A percentile compares a stretch with the other conserved stretches of the same genome.
phyloP scores from a whole-genome alignment of 352 stramenopile genomes.

The Globisporangium heterothallicum region DNA sequence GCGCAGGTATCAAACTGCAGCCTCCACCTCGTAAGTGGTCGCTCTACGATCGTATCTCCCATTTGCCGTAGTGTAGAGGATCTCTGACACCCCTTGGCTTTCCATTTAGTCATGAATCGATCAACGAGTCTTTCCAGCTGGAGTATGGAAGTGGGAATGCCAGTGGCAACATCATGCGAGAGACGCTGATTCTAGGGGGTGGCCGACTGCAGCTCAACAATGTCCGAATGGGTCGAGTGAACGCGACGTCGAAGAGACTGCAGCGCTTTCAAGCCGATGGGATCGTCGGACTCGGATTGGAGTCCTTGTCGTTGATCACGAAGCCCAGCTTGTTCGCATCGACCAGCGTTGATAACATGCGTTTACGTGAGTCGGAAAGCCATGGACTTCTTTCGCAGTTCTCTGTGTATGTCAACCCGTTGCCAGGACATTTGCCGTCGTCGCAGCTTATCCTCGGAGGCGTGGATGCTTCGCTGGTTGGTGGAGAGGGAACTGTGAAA shows the following conservation, averaged over 20 bases:
- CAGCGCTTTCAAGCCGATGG: conserved; percentile 55
- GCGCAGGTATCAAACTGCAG: conserved; percentile 28
- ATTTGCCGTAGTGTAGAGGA: not conserved
- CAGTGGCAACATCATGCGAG: conserved; percentile 34
- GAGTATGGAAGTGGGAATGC: conserved; percentile 67
- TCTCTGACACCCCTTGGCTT: not conserved
- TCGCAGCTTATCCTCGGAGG: conserved; percentile 61
- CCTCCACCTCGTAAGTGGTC: conserved; percentile 34
- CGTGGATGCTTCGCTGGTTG: conserved; percentile 33
- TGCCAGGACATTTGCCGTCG: conserved; percentile 29
- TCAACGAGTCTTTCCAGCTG: conserved; percentile 37
- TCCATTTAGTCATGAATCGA: conserved; percentile 1
- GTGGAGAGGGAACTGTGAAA: conserved; percentile 4
- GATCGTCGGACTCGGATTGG: conserved; percentile 57
- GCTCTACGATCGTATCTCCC: not conserved
- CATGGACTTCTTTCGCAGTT: conserved; percentile 30
- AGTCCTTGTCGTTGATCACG: conserved; percentile 50
- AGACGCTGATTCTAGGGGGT: conserved; percentile 37
- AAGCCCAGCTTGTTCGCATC: conserved; percentile 34
- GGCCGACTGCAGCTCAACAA: conserved; percentile 22
- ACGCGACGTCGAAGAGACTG: conserved; percentile 35
- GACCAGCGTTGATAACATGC: conserved; percentile 2
- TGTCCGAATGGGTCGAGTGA: conserved; percentile 46
- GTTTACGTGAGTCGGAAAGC: not conserved
- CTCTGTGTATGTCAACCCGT: conserved; percentile 64